Conservation (phyloP, 2,329 filamentous ascomycete genomes). For the Fusarium irregulare region DNA sequence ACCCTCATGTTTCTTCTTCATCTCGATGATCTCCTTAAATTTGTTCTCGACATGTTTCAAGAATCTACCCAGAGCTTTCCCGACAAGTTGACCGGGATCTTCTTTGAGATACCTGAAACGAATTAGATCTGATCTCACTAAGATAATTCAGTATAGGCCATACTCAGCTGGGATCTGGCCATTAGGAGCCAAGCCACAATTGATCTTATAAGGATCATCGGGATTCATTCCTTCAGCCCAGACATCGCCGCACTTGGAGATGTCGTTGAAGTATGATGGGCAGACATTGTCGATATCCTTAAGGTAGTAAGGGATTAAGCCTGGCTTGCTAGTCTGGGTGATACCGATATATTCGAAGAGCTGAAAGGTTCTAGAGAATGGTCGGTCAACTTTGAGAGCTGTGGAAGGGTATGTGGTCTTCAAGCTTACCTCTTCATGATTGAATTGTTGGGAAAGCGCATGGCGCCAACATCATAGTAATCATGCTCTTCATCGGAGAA, state of each 20-base stretch:
- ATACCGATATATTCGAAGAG: conserved; percentile 3
- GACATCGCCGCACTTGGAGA: neutral
- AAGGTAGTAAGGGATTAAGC: conserved; percentile 29
- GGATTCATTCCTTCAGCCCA: neutral
- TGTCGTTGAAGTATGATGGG: conserved; percentile 25
- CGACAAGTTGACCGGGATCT: neutral
- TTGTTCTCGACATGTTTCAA: neutral
- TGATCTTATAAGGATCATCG: conserved; percentile 17
- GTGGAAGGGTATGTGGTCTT: too few relatives aligned
- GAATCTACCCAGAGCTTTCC: neutral
- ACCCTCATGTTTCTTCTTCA: neutral
- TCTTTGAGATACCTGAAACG: neutral
- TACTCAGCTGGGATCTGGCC: conserved; percentile 9
- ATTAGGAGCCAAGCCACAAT: neutral
- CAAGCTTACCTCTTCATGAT: conserved; percentile 22
- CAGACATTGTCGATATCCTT: neutral
- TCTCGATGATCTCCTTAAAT: neutral
- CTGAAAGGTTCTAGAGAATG: neutral
- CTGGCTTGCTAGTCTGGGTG: neutral
- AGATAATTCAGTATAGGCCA: neutral
- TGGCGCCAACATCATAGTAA: conserved; percentile 27
- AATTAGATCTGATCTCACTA: neutral
- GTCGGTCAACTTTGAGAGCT: too few relatives aligned
- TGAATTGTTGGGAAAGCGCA: conserved; percentile 23
- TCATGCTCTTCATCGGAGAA: conserved; percentile 23